phyloP scores from a whole-genome alignment of 2,329 filamentous ascomycete genomes.

The Apiospora arundinis region DNA sequence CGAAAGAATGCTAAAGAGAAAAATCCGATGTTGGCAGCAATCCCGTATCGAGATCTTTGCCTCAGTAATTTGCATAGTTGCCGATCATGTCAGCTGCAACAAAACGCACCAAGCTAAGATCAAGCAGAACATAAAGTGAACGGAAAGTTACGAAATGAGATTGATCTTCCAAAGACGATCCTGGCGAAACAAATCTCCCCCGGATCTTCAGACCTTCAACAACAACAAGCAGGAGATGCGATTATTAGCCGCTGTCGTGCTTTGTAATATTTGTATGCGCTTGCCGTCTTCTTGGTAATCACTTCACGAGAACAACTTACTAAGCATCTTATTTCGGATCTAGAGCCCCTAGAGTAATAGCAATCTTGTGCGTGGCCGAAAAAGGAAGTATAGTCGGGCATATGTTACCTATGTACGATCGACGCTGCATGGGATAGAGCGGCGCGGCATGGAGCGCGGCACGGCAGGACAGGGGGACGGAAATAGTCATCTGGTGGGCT shows the following conservation, averaged over 20 bases:
- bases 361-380: background rate
- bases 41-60: background rate
- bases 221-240: background rate
- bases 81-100: background rate
- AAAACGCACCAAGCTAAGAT: background rate
- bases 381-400: constrained; percentile 3
- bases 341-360: background rate
- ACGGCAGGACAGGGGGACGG: background rate
- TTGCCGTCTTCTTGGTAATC: background rate
- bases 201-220: background rate
- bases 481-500: background rate
- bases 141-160: background rate
- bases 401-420: constrained; percentile 14
- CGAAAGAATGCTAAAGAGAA: background rate
- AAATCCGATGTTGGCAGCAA: background rate
- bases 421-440: constrained; percentile 1
- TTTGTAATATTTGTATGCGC: background rate
- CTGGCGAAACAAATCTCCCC: background rate
- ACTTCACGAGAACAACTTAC: background rate
- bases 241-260: no score
- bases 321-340: background rate
- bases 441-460: constrained; percentile 3
- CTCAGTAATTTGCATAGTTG: background rate
- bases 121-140: background rate
- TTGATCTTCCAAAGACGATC: background rate